Conservation (phyloP, 2,329 filamentous ascomycete species). For the Ophiostoma tasmaniense region DNA sequence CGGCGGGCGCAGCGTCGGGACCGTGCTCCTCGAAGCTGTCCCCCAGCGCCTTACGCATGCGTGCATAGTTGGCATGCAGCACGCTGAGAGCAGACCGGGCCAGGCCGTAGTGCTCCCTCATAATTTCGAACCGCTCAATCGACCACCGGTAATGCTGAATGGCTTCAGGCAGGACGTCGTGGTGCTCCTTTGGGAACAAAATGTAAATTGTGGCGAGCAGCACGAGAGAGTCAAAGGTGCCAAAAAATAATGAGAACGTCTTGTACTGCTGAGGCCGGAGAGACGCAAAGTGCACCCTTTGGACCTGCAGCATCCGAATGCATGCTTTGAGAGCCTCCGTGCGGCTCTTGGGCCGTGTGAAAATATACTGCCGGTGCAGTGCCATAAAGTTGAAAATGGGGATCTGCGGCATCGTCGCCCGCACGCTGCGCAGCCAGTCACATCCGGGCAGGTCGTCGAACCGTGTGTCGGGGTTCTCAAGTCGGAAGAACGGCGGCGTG, state of each 20-base stretch:
- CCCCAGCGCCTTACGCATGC: conserved; percentile 43
- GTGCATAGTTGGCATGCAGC: conserved; percentile 45
- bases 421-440: conserved; percentile 42
- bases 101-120: conserved; percentile 45
- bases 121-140: conserved; percentile 49
- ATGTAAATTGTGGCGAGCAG: conserved; percentile 54
- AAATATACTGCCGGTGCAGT: conserved; percentile 54
- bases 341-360: conserved; percentile 46
- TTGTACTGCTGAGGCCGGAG: conserved; percentile 45
- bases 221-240: conserved; percentile 56
- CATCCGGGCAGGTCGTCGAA: conserved; percentile 48
- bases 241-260: conserved; percentile 51
- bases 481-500: conserved; percentile 45
- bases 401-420: conserved; percentile 40
- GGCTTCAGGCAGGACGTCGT: conserved; percentile 38
- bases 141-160: conserved; percentile 52
- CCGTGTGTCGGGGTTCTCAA: conserved; percentile 47
- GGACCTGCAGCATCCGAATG: conserved; percentile 46
- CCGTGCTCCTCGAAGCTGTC: conserved; percentile 25
- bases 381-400: conserved; percentile 49
- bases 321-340: conserved; percentile 48
- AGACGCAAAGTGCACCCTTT: conserved; percentile 41
- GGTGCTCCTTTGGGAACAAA: conserved; percentile 48
- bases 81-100: conserved; percentile 48
- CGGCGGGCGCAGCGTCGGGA: conserved; percentile 13